phyloP scores from a whole-genome alignment of 139 green algal genomes.

The Axilococcus clingmanii region DNA sequence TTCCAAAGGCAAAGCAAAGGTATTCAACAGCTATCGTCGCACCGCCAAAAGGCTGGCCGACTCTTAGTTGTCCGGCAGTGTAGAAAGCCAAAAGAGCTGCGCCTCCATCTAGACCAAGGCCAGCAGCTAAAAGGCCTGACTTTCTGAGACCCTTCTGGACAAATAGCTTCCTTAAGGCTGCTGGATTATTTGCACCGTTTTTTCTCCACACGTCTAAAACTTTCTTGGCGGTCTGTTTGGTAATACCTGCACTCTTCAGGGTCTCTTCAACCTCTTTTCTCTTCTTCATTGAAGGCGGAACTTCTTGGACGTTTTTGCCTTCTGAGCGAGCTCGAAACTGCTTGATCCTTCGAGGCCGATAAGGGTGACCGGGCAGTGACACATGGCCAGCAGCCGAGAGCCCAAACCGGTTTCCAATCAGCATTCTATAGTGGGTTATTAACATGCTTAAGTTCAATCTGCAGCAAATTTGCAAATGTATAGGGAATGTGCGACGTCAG shows the following conservation, averaged over 20 bases:
- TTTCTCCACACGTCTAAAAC: constrained; percentile 20
- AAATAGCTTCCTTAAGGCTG: constrained; percentile 13
- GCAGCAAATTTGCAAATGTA: too few relatives aligned
- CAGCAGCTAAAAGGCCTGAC: not conserved
- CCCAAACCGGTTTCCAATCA: too few relatives aligned
- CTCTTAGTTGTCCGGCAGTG: not conserved
- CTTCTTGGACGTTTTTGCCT: too few relatives aligned
- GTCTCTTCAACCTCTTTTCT: constrained; percentile 1
- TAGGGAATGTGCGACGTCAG: too few relatives aligned
- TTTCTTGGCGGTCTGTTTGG: constrained; percentile 10
- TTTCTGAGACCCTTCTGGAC: constrained; percentile 4
- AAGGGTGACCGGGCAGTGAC: too few relatives aligned
- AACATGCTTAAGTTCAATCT: too few relatives aligned
- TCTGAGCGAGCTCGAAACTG: too few relatives aligned
- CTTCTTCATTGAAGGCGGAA: too few relatives aligned
- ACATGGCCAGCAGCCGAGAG: too few relatives aligned
- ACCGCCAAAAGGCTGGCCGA: constrained; percentile 1
- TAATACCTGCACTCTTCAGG: constrained; percentile 2
- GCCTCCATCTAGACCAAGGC: constrained; percentile 11
- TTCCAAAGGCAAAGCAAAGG: constrained; percentile 11
- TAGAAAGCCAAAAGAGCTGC: constrained; percentile 14
- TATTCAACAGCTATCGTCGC: constrained; percentile 9
- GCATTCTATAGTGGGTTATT: too few relatives aligned
- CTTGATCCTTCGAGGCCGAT: too few relatives aligned
- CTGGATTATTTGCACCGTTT: constrained; percentile 9